These are phyloP conservation scores for Entoloma clypeatum DNA, from an alignment of 1,284 basidiomycete genomes.

Conservation along the genomic window DNA sequence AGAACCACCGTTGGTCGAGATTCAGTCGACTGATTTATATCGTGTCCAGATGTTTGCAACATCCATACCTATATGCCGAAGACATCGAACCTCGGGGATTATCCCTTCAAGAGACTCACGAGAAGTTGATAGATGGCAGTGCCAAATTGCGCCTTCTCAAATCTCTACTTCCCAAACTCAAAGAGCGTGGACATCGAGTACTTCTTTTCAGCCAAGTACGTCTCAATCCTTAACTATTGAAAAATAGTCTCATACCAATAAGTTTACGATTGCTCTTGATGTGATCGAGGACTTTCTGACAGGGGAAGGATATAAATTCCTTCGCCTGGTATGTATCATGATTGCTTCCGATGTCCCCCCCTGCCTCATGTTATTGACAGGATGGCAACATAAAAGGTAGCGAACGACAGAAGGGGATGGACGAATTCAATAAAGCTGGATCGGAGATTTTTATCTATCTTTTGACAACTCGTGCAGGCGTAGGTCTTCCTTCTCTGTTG, in stretches of 20 bases:
- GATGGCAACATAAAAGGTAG: slow-evolving; percentile 89
- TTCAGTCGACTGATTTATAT: slow-evolving; percentile 1
- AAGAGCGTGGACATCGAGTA: slow-evolving; percentile 89
- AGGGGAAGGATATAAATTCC: slow-evolving; percentile 87
- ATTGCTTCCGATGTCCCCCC: slow-evolving; percentile 9
- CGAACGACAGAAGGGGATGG: slow-evolving; percentile 90
- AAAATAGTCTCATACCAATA: slow-evolving; percentile 4
- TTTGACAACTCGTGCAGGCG: slow-evolving; percentile 92
- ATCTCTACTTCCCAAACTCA: slow-evolving; percentile 81
- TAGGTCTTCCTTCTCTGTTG: slow-evolving; percentile 33
- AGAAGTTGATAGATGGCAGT: slow-evolving; percentile 80
- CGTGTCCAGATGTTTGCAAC: slow-evolving; percentile 68
- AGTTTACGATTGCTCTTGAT: slow-evolving; percentile 92
- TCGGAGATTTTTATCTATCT: slow-evolving; percentile 91
- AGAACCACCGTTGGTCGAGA: slow-evolving; percentile 23
- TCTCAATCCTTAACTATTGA: slow-evolving; percentile 3
- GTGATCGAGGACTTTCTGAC: slow-evolving; percentile 90
- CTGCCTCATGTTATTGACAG: slow-evolving; percentile 37
- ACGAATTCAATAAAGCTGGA: slow-evolving; percentile 84
- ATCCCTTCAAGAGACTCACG: slow-evolving; percentile 60
- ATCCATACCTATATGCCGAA: slow-evolving; percentile 84
- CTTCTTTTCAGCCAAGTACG: slow-evolving; percentile 94
- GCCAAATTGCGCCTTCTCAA: slow-evolving; percentile 87
- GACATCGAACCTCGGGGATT: slow-evolving; percentile 79
- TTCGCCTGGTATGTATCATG: slow-evolving; percentile 70